phyloP scores from a whole-genome alignment of 2,329 filamentous ascomycete genomes.

The Tricladium varicosporioides region DNA sequence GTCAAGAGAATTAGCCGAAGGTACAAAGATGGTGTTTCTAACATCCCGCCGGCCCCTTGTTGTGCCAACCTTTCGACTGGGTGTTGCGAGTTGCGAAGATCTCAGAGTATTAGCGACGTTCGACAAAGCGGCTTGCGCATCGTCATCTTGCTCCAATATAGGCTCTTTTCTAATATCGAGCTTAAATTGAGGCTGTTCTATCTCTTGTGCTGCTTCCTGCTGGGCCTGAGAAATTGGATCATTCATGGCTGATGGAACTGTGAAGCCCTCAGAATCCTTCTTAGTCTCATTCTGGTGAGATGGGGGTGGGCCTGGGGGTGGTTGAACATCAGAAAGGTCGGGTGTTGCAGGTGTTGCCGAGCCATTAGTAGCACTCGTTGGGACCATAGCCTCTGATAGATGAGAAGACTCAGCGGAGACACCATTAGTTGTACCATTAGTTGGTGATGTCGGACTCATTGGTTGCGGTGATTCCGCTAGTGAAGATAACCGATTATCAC shows the following conservation, averaged over 20 bases:
- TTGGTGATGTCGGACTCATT: slow-evolving; percentile 20
- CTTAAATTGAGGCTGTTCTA: slow-evolving; percentile 68
- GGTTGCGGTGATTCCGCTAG: slow-evolving; percentile 54
- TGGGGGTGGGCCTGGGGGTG: slow-evolving; percentile 49
- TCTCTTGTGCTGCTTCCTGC: slow-evolving; percentile 56
- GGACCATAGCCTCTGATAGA: slow-evolving; percentile 34
- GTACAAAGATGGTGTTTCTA: slow-evolving; percentile 84
- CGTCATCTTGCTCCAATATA: slow-evolving; percentile 73
- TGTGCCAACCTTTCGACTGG: slow-evolving; percentile 70
- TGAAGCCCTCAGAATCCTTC: slow-evolving; percentile 75
- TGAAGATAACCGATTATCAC: slow-evolving; percentile 50
- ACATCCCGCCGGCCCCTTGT: slow-evolving; percentile 87
- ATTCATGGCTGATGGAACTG: slow-evolving; percentile 62
- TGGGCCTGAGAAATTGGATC: slow-evolving; percentile 72
- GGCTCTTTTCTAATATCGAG: slow-evolving; percentile 77
- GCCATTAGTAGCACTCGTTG: slow-evolving; percentile 46
- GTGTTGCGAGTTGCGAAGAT: slow-evolving; percentile 54
- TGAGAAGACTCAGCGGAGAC: slow-evolving; percentile 34
- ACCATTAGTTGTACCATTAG: slow-evolving; percentile 27
- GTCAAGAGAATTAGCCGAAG: slow-evolving; percentile 40
- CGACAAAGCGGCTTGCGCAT: slow-evolving; percentile 71
- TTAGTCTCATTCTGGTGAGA: slow-evolving; percentile 37
- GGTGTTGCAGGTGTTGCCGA: slow-evolving; percentile 34
- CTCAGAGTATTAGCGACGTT: slow-evolving; percentile 74
- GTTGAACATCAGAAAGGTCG: slow-evolving; percentile 50